These are phyloP conservation scores for Lomentospora prolificans DNA, from an alignment of 2,329 filamentous ascomycete species.

Conservation along the genomic window DNA sequence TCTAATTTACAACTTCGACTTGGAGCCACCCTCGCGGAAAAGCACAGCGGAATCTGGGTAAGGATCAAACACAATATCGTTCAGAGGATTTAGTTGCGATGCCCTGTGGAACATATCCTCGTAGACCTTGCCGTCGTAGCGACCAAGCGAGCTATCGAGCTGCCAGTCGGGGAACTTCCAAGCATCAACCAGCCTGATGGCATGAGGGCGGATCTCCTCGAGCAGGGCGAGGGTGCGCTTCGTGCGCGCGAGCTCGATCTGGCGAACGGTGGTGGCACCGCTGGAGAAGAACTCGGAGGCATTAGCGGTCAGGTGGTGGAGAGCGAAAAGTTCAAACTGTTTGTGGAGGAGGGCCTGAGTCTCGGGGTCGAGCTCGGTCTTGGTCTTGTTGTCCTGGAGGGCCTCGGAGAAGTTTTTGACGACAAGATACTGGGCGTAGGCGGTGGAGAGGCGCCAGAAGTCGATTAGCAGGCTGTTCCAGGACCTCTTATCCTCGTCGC, in stretches of 20 bases:
- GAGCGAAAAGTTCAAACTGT: constrained; percentile 75
- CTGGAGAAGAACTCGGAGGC: constrained; percentile 64
- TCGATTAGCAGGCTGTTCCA: constrained; percentile 73
- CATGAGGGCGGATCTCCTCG: constrained; percentile 63
- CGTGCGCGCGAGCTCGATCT: constrained; percentile 60
- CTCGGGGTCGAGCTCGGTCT: constrained; percentile 43
- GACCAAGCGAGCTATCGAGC: constrained; percentile 59
- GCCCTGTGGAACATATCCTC: constrained; percentile 68
- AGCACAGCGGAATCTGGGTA: constrained; percentile 44
- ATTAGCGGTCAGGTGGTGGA: constrained; percentile 54
- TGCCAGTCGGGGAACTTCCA: constrained; percentile 76
- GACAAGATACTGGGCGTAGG: constrained; percentile 67
- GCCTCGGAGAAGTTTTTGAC: constrained; percentile 60
- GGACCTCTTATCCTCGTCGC: constrained; percentile 63
- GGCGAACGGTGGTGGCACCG: constrained; percentile 58
- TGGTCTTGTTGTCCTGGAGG: constrained; percentile 33
- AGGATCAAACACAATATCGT: constrained; percentile 61
- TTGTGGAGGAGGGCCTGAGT: constrained; percentile 53
- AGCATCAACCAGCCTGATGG: constrained; percentile 59
- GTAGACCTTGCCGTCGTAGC: constrained; percentile 66
- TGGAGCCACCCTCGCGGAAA: no score
- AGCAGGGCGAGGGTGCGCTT: constrained; percentile 60
- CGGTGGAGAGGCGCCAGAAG: constrained; percentile 67
- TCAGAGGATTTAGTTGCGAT: constrained; percentile 65
- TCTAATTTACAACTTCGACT: no score